Base-by-base conservation (phyloP, 2,329 filamentous ascomycete species). In the Thielaviopsis musarum region DNA sequence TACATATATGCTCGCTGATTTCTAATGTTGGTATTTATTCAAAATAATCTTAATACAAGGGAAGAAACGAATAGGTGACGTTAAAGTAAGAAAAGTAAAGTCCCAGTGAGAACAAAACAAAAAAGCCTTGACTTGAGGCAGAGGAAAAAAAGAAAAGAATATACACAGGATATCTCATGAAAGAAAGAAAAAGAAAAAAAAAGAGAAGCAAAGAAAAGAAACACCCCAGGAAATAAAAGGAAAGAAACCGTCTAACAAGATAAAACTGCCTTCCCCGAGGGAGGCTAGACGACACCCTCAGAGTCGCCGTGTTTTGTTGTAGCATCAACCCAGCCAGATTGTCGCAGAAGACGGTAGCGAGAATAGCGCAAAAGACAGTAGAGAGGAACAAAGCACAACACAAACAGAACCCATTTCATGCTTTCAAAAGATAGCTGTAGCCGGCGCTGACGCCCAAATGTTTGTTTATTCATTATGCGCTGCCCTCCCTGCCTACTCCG, bases 391-490 rank as follows among this genome's bases (percentile, higher is more conserved):
- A 22, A 54, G 15, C 28, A 45, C 19, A 12, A 24, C 10, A 24
- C 22, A 21, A 34, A 41, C 24, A 41, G 30, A 19, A 30, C 26
- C 38, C 21, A 21, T 54, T 52, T 52, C 26, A 15, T 49, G 21
- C 41, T 34, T 53, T 49, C 30, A 28, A 53, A 21, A 48, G 30
- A 45, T 34, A 28, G 21, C n/a, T 57, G 24, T 21, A 7, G 17
- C 15, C 38, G 15, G 38, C 38, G 15, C 17, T 45, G 38, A n/a
- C 38, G n/a, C 34, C n/a, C 24, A 9, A 4, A 10, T 24, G 15
- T 19, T 30, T 34, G n/a, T 30, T 24, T 45, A 19, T 9, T 41
- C 34, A 61, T 69, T 65, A 75, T 45, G 69, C 67, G 58, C 12
- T 45, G 38, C 17, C 17, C 15, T 45, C 15, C 38, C 15, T 45